Percentiles rank a stretch among this genome's conserved stretches.
Conservation (phyloP, 352 stramenopile species). For the Phytophthora fragariaefolia region DNA sequence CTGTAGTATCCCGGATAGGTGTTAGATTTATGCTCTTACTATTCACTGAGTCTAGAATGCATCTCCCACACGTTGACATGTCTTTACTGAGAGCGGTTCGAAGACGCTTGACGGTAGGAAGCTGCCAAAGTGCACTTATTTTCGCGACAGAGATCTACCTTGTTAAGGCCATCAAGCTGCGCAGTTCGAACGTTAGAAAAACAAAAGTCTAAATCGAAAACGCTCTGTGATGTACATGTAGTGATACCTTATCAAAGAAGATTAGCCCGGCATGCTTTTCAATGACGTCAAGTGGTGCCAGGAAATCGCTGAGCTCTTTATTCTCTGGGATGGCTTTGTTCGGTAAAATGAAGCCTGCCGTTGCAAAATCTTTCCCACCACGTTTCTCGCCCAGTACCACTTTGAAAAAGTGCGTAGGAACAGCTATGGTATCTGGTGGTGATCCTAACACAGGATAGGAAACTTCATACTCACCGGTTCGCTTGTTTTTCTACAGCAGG, state of each 20-base stretch:
- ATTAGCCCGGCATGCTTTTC: constrained; percentile 93
- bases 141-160: constrained; percentile 66
- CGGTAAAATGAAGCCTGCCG: constrained; percentile 93
- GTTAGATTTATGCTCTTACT: no score
- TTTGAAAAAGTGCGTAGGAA: constrained; percentile 98
- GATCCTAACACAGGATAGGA: constrained; percentile 85
- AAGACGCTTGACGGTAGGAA: constrained; percentile 50
- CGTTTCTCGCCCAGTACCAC: constrained; percentile 80
- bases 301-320: constrained; percentile 84
- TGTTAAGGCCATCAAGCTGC: constrained; percentile 58
- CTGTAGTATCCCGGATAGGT: no score
- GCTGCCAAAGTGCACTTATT: constrained; percentile 65
- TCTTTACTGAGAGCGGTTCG: constrained; percentile 12
- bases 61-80: constrained; percentile 1
- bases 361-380: constrained; percentile 69
- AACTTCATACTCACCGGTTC: constrained; percentile 68
- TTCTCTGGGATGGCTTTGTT: constrained; percentile 87
- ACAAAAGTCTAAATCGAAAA: no score
- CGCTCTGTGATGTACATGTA: no score
- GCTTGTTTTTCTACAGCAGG: constrained; percentile 63
- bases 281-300: constrained; percentile 91
- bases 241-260: constrained; percentile 91
- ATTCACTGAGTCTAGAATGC: no score
- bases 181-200: neutral
- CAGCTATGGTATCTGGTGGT: constrained; percentile 85